Conservation (phyloP, 2,329 filamentous ascomycete species). For the Chrysoporthe austroafricana region DNA sequence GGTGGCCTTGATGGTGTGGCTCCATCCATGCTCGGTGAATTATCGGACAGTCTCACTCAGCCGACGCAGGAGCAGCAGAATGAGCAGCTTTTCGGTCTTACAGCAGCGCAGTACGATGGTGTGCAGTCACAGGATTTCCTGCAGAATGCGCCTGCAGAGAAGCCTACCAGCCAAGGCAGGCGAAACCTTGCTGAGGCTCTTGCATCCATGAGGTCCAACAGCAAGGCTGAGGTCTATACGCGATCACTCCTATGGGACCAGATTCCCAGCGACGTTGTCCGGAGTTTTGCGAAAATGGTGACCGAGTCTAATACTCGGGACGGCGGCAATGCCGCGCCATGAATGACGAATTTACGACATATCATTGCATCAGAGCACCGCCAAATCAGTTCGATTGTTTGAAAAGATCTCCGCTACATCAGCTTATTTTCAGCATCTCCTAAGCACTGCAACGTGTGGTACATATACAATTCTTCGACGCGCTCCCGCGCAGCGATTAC, state of each 20-base stretch:
- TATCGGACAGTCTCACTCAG: slow-evolving; percentile 70
- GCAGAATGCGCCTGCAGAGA: slow-evolving; percentile 55
- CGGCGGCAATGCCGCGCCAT: slow-evolving; percentile 44
- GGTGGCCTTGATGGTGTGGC: slow-evolving; percentile 53
- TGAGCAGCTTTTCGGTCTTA: slow-evolving; percentile 86
- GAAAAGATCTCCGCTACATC: slow-evolving; percentile 28
- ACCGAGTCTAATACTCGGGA: slow-evolving; percentile 66
- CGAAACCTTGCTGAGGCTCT: slow-evolving; percentile 81
- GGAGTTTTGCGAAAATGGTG: slow-evolving; percentile 90
- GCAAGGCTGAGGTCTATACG: slow-evolving; percentile 89
- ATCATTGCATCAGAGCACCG: slow-evolving; percentile 26
- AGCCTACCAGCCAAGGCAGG: slow-evolving; percentile 64
- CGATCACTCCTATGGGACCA: slow-evolving; percentile 92
- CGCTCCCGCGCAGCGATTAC: slow-evolving; percentile 32
- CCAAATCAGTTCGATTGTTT: slow-evolving; percentile 30
- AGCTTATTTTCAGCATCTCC: slow-evolving; percentile 31
- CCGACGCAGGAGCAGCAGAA: slow-evolving; percentile 84
- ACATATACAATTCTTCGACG: slow-evolving; percentile 28
- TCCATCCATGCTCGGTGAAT: slow-evolving; percentile 66
- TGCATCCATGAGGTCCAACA: slow-evolving; percentile 73
- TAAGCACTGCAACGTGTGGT: slow-evolving; percentile 7
- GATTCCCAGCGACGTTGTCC: slow-evolving; percentile 88
- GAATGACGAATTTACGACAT: slow-evolving; percentile 38
- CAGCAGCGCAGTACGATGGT: slow-evolving; percentile 85
- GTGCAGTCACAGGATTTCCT: slow-evolving; percentile 77